Percentiles rank a stretch among this genome's conserved stretches.
Evolutionary conservation across 2,329 filamentous ascomycete species (phyloP).

Genomic region (Aspergillus sp.): DNA sequence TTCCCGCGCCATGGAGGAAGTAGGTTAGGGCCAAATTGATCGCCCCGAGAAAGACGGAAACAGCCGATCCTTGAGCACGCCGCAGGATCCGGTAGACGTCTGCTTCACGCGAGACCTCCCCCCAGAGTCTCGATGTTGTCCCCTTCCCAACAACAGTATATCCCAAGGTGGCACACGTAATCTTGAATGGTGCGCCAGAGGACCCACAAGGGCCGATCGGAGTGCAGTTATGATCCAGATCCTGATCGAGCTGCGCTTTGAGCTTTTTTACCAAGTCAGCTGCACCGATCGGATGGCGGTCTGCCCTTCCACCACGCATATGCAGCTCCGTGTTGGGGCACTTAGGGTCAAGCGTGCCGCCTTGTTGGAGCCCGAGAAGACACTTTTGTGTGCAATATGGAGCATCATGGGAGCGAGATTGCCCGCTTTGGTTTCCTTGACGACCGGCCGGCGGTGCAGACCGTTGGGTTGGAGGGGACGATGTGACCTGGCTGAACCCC

Average conservation of each 20-base stretch:
- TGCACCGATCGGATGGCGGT: conserved; percentile 20
- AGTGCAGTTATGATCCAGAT: conserved; percentile 27
- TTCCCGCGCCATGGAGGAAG: conserved; percentile 27
- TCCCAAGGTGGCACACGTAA: conserved; percentile 28
- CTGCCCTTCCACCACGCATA: neutral
- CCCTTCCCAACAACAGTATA: conserved; percentile 35
- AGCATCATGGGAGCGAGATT: neutral
- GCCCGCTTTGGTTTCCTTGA: conserved; percentile 13
- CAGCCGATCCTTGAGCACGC: conserved; percentile 28
- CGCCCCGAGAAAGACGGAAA: conserved; percentile 31
- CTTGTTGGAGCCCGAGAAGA: conserved; percentile 25
- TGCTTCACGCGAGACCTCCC: conserved; percentile 28
- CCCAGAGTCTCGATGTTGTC: conserved; percentile 31
- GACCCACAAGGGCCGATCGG: conserved; percentile 27
- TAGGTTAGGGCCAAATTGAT: conserved; percentile 29
- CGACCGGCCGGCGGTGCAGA: conserved; percentile 11
- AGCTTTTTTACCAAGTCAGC: conserved; percentile 21
- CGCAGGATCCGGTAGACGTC: conserved; percentile 27
- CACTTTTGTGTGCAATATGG: conserved; percentile 7
- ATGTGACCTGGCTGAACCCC: conserved; percentile 12
- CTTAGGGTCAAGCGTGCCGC: neutral
- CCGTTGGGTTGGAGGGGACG: neutral
- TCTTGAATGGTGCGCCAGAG: conserved; percentile 33
- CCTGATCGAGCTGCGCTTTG: conserved; percentile 30
- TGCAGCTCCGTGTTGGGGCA: conserved; percentile 4